Conservation (phyloP, 306 rosid species). For the Nissolia schottii region DNA sequence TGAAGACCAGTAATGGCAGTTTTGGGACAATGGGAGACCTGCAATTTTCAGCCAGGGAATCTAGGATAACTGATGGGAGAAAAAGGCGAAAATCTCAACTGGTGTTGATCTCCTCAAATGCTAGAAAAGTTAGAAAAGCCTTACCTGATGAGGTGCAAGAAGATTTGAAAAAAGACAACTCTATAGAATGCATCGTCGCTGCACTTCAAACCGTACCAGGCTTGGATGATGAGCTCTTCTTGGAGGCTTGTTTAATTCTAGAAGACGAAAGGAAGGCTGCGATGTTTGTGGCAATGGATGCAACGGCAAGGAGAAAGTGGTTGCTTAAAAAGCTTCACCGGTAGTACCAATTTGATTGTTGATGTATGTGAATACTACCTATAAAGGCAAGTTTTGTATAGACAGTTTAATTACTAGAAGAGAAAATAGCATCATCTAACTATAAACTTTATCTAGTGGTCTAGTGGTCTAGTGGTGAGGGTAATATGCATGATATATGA, state of each 20-base stretch:
- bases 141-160: conserved; percentile 22
- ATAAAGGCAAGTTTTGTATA: background rate
- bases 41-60: conserved; percentile 26
- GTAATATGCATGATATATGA: too few species aligned
- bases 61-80: conserved; percentile 3
- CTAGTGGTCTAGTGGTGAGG: too few species aligned
- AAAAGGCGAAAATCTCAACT: conserved; percentile 32
- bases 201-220: conserved; percentile 56
- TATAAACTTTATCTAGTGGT: too few species aligned
- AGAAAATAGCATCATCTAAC: too few species aligned
- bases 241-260: conserved; percentile 52
- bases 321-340: conserved; percentile 34
- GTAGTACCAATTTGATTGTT: conserved; percentile 6
- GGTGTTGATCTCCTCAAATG: conserved; percentile 18
- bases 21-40: background rate
- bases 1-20: background rate
- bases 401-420: background rate
- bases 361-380: background rate
- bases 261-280: conserved; percentile 54
- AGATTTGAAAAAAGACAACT: conserved; percentile 25
- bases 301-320: conserved; percentile 44
- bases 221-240: conserved; percentile 47
- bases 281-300: conserved; percentile 58
- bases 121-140: conserved; percentile 24
- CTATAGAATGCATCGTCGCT: conserved; percentile 47